Evolutionary conservation across 371 early-diverging fungal species (phyloP).

Genomic region (Choanephora cucurbitarum): DNA sequence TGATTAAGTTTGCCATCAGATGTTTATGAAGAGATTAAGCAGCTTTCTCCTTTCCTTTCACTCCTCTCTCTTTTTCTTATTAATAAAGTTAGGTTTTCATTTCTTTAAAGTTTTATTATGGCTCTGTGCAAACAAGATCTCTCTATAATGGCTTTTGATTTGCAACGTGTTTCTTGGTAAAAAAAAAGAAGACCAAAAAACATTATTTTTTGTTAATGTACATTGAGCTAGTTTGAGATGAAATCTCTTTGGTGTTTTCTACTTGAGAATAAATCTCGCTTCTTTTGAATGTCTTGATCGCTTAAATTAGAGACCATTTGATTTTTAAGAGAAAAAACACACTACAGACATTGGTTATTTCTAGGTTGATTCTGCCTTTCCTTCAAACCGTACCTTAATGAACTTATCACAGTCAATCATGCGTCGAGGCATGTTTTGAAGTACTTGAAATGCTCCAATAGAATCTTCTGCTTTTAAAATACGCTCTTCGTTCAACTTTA

Average conservation of each 20-base stretch:
- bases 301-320: conserved; percentile 11
- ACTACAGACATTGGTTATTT: conserved; percentile 8
- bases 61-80: background rate
- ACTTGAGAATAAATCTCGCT: conserved; percentile 16
- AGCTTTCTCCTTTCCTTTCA: no score
- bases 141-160: no score
- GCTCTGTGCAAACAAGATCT: background rate
- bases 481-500: conserved; percentile 69
- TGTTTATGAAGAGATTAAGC: no score
- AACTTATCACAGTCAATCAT: conserved; percentile 72
- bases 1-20: no score
- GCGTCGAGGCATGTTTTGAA: conserved; percentile 66
- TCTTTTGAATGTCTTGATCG: conserved; percentile 15
- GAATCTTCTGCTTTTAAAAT: conserved; percentile 65
- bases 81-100: background rate
- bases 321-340: conserved; percentile 18
- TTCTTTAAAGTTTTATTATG: background rate
- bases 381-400: conserved; percentile 55
- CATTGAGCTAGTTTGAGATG: background rate
- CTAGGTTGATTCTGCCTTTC: no score
- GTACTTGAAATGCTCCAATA: conserved; percentile 62
- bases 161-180: no score
- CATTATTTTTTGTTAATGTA: no score
- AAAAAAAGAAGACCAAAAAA: no score
- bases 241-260: conserved; percentile 10